These are phyloP conservation scores for Coniosporium tulheliwenetii DNA, from an alignment of 2,329 filamentous ascomycete species.

Conservation along the genomic window DNA sequence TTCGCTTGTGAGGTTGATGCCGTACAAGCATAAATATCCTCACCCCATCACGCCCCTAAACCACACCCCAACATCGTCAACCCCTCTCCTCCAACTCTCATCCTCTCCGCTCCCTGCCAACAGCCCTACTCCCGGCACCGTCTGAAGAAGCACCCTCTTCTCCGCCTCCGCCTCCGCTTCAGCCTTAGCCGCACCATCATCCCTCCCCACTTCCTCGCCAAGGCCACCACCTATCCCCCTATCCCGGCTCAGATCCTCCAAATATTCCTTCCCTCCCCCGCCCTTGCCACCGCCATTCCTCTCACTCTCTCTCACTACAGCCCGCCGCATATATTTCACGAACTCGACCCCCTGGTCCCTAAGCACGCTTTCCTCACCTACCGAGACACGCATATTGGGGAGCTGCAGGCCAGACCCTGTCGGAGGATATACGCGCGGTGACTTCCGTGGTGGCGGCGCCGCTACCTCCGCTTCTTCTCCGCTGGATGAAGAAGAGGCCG, in stretches of 20 bases:
- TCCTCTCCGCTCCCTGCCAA: constrained; percentile 7
- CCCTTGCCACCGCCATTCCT: constrained; percentile 3
- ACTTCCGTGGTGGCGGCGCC: constrained; percentile 7
- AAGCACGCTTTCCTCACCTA: constrained; percentile 21
- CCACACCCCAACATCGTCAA: constrained; percentile 8
- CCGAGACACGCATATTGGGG: constrained; percentile 23
- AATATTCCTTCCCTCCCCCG: constrained; percentile 8
- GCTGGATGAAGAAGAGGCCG: background rate
- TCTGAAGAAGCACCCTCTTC: constrained; percentile 16
- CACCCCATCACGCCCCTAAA: constrained; percentile 1
- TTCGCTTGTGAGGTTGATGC: too few species aligned
- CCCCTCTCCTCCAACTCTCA: constrained; percentile 3
- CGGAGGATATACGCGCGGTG: constrained; percentile 26
- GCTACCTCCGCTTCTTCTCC: constrained; percentile 1
- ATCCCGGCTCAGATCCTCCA: constrained; percentile 9
- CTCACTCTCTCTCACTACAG: constrained; percentile 16
- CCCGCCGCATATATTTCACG: constrained; percentile 20
- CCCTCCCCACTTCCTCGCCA: constrained; percentile 9
- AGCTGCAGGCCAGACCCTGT: constrained; percentile 20
- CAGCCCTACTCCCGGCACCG: constrained; percentile 6
- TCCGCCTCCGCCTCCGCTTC: constrained; percentile 25
- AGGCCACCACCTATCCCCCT: background rate
- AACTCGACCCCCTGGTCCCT: constrained; percentile 25
- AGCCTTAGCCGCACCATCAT: constrained; percentile 18
- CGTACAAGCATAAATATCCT: background rate